phyloP scores from a whole-genome alignment of 2,329 filamentous ascomycete genomes.

The Septoria linicola region DNA sequence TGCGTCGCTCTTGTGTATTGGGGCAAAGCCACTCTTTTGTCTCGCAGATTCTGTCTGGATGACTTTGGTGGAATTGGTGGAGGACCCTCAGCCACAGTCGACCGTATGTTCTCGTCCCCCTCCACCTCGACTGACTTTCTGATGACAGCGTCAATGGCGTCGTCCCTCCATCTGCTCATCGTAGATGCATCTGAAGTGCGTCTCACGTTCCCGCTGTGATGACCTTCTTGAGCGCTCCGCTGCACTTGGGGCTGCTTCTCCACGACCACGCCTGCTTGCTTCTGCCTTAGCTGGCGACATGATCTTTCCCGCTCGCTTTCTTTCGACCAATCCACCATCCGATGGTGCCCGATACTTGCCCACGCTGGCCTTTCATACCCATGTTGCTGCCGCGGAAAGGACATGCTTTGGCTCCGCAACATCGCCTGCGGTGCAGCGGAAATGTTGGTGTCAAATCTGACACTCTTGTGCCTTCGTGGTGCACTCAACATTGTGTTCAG shows the following conservation, averaged over 20 bases:
- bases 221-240: too few species aligned
- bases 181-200: not conserved
- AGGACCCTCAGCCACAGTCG: not conserved
- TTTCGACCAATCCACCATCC: constrained; percentile 2
- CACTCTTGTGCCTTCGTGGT: not conserved
- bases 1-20: not conserved
- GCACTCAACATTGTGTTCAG: not conserved
- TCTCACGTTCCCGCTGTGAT: not conserved
- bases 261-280: too few species aligned
- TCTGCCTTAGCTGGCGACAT: constrained; percentile 8
- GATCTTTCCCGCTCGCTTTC: not conserved
- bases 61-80: constrained; percentile 1
- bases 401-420: not conserved
- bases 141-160: constrained; percentile 12
- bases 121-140: constrained; percentile 8
- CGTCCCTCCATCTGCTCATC: constrained; percentile 11
- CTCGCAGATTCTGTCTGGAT: constrained; percentile 3
- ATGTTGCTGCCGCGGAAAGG: not conserved
- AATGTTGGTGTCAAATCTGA: not conserved
- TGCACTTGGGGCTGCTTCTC: too few species aligned
- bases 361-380: constrained; percentile 3
- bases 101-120: not conserved
- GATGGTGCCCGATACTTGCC: constrained; percentile 9
- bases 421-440: not conserved
- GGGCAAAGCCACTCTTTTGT: not conserved